Evolutionary conservation across 2,329 filamentous ascomycete species (phyloP).

Genomic region (Gnomoniopsis smithogilvyi): DNA sequence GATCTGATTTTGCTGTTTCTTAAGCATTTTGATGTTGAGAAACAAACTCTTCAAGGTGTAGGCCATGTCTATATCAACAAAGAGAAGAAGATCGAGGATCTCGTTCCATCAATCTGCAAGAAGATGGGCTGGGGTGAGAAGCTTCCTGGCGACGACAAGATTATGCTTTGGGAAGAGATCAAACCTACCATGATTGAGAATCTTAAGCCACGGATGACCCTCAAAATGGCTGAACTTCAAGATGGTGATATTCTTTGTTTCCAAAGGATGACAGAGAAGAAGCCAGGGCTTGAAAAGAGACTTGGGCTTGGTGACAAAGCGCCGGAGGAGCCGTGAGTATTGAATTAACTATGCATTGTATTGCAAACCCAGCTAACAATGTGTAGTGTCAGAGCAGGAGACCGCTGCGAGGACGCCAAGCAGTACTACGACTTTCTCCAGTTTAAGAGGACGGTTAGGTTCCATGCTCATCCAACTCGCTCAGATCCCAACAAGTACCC

Average conservation of each 20-base stretch:
- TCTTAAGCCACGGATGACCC: conserved; percentile 85
- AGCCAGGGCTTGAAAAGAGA: conserved; percentile 38
- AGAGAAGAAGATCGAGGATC: conserved; percentile 82
- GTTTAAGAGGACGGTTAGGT: conserved; percentile 76
- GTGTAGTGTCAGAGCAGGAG: conserved; percentile 35
- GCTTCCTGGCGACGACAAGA: conserved; percentile 58
- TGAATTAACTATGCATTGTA: too few species aligned
- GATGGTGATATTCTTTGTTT: conserved; percentile 97
- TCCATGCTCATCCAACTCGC: conserved; percentile 63
- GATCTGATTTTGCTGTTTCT: conserved; percentile 80
- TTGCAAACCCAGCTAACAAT: conserved; percentile 19
- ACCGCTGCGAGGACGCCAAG: conserved; percentile 67
- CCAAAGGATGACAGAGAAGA: conserved; percentile 61
- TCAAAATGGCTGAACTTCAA: conserved; percentile 90
- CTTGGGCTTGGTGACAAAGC: conserved; percentile 34
- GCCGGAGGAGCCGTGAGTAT: conserved; percentile 31
- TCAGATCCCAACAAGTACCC: conserved; percentile 58
- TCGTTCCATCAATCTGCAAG: conserved; percentile 72
- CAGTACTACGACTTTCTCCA: conserved; percentile 92
- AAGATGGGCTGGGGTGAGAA: conserved; percentile 85
- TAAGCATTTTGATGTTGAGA: conserved; percentile 82
- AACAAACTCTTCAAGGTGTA: conserved; percentile 71
- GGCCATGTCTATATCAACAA: conserved; percentile 85
- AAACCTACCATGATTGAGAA: conserved; percentile 96
- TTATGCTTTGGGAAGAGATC: conserved; percentile 90